Conservation (phyloP, 176 grass and related monocot species). For the Oryza nivara region DNA sequence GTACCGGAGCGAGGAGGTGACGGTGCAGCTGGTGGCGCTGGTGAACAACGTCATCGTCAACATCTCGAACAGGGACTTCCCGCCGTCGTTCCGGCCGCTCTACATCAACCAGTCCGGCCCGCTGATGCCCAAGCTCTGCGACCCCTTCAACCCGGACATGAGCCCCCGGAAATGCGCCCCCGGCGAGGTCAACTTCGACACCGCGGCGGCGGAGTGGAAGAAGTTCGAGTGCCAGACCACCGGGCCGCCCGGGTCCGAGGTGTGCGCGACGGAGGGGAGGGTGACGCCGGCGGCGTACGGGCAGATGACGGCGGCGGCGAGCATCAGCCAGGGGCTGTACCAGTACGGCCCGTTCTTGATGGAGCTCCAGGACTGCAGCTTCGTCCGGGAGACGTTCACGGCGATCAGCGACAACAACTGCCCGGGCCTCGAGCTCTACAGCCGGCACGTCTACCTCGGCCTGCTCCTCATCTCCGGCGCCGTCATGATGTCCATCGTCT, state of each 20-base stretch:
- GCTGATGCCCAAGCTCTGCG: constrained; percentile 69
- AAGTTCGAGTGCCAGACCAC: constrained; percentile 54
- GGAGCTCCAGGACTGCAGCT: constrained; percentile 83
- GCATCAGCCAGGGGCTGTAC: constrained; percentile 64
- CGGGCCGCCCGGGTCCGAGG: constrained; percentile 42
- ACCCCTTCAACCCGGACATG: constrained; percentile 72
- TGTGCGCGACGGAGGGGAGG: constrained; percentile 65
- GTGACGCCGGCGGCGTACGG: constrained; percentile 65
- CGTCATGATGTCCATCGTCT: constrained; percentile 66
- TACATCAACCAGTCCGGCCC: constrained; percentile 96
- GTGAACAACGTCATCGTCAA: constrained; percentile 92
- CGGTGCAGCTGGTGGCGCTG: constrained; percentile 76
- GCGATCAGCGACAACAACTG: constrained; percentile 66
- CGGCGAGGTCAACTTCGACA: constrained; percentile 65
- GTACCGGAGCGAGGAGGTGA: constrained; percentile 76
- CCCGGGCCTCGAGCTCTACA: constrained; percentile 64
- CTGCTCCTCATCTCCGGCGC: constrained; percentile 58
- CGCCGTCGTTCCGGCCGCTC: constrained; percentile 48
- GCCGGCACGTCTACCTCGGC: constrained; percentile 60
- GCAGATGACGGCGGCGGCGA: constrained; percentile 76
- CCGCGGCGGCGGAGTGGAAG: constrained; percentile 73
- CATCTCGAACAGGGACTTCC: constrained; percentile 78
- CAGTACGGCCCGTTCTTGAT: constrained; percentile 78
- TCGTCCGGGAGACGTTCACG: constrained; percentile 76
- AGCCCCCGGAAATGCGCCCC: constrained; percentile 47